Evolutionary conservation across 2,329 filamentous ascomycete genomes (phyloP), one percentile per base, ranked within the genome.

Genomic region (Fusarium gaditjirri): DNA sequence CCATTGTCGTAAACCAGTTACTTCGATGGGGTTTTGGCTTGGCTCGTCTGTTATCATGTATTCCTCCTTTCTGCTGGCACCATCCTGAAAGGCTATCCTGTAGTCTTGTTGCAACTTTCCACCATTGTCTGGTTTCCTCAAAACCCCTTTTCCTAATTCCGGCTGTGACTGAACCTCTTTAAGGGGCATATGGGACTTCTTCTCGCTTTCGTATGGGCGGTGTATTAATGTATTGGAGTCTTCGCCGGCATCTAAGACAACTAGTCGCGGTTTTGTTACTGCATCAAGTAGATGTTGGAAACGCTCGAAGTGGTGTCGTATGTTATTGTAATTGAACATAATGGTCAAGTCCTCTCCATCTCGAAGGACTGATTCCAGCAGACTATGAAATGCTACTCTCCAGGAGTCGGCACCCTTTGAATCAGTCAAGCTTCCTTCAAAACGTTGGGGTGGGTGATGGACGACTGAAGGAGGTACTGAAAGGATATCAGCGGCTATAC

Each of bases 271-370:
- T 17, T 80, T 79, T 8, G 79, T 86, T 6, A 92, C 85, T 8
- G 82, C 82, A 61, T 90, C 87, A 8, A 92, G 79, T 6, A 85
- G 62, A 60, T 85, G 82, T 16, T 82, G 78, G 31, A 89, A 82
- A 16, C 86, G 83, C 41, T 81, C 77, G 61, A 88, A 86, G n/a
- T 89, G 86, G 17, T 79, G 78, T 53, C 90, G 83, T 6, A 92
- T 85, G 8, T 83, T 79, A 29, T 85, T 82, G 71, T 91, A 92
- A 8, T 85, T 85, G n/a, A 91, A 80, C 29, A 86, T 84, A 7
- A 92, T 83, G 2, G 85, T 83, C 81, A 88, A 84, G 70, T 91
- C 89, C 76, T 92, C 89, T 2, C 85, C 88, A 69, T 91, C 90
- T 14, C 88, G 82, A 23, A 91, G 77, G 6, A 88, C 80, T 2